Evolutionary conservation across 345 rosid genomes (phyloP), one percentile per base, ranked within the genome.

Genomic region (Durio zibethinus): DNA sequence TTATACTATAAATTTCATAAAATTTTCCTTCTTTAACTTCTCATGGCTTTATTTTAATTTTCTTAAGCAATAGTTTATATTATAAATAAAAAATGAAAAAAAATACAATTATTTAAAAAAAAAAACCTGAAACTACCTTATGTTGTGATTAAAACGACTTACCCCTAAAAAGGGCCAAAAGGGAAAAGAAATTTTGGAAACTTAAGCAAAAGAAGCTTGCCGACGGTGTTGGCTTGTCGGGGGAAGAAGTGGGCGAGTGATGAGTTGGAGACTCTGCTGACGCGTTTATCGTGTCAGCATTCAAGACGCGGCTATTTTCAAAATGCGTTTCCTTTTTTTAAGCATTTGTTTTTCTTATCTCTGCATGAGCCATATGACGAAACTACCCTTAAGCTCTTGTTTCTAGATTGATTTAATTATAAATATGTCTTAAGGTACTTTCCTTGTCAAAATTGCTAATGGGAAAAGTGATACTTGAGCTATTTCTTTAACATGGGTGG

Each of bases 221-320:
- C 14, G 63, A 76, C 73, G 78, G 68, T 9, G 83, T 42, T 77
- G 83, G 80, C 75, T 80, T 80, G 85, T 82, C 80, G 88, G 84
- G 84, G 60, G 45, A 75, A 75, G 85, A 74, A 56, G 80, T 47
- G 74, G 42, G 65, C 43, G 42, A 20, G 29, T 23, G 7, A 33
- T 53, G 31, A n/a, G 31, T 2, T 14, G 70, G 76, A 74, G 42
- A 61, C 43, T 4, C 36, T 60, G 76, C 64, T 88, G 88, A 86
- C 89, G 88, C 48, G 54, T 48, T 71, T 59, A 48, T 73, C 64
- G 50, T 67, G 88, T 89, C 89, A 86, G 72, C 90, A 40, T 78
- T 53, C 15, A 3, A 52, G 59, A 76, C 82, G 64, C 76, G 78
- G 74, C 52, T 42, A 11, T 56, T 77, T 62, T 61, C 16, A 54